Conservation (phyloP, 2,329 filamentous ascomycete genomes). For the Rhytidhysteron rufulum region DNA sequence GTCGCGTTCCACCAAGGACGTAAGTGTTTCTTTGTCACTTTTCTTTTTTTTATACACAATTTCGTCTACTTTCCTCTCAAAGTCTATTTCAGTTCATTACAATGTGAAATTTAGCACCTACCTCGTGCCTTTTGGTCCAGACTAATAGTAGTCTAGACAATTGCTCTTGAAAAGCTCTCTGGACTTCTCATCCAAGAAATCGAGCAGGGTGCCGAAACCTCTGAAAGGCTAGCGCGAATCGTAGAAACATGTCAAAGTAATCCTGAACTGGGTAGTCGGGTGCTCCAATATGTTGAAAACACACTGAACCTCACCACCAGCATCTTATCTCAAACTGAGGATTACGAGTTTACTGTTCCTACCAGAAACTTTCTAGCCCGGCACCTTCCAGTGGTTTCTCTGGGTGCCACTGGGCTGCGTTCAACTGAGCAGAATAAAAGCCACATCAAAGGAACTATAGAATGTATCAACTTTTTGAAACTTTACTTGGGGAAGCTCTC, state of each 20-base stretch:
- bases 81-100: too few relatives aligned
- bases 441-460: neutral
- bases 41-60: too few relatives aligned
- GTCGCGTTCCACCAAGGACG: slow-evolving; percentile 6
- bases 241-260: slow-evolving; percentile 21
- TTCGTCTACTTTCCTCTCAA: too few relatives aligned
- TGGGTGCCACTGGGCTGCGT: neutral
- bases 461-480: slow-evolving; percentile 1
- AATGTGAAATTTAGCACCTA: too few relatives aligned
- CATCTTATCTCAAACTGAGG: neutral
- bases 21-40: slow-evolving; percentile 4
- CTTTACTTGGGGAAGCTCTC: neutral
- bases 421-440: neutral
- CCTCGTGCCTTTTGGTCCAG: too few relatives aligned
- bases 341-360: slow-evolving; percentile 1
- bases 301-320: neutral
- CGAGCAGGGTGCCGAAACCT: neutral
- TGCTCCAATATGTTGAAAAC: slow-evolving; percentile 9
- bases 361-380: neutral
- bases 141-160: too few relatives aligned
- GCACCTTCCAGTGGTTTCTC: neutral
- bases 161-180: neutral
- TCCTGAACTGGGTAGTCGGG: slow-evolving; percentile 9
- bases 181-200: slow-evolving; percentile 1
- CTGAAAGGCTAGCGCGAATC: slow-evolving; percentile 17